Conservation (phyloP, 1,284 basidiomycete genomes). For the Phlebopus sp. region DNA sequence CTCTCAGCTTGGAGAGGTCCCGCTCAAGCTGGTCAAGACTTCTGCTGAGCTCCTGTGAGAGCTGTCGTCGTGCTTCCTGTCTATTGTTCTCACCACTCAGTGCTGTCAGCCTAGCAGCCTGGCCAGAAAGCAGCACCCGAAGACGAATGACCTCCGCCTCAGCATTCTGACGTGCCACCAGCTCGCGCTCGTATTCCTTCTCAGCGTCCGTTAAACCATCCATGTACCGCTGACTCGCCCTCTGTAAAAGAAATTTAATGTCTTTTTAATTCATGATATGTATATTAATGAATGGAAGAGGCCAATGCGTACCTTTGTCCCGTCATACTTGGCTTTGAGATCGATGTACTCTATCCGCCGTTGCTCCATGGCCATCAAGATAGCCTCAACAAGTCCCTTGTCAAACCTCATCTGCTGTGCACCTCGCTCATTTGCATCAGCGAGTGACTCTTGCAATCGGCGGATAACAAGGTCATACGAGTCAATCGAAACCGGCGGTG, state of each 20-base stretch:
- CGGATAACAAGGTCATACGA: conserved; percentile 46
- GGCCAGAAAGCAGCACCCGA: conserved; percentile 82
- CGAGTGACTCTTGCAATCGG: conserved; percentile 59
- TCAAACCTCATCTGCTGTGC: conserved; percentile 72
- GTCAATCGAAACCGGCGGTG: conserved; percentile 36
- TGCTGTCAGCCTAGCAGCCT: conserved; percentile 82
- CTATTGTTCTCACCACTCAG: conserved; percentile 76
- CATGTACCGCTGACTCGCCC: conserved; percentile 87
- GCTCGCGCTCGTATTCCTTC: conserved; percentile 90
- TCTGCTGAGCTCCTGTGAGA: conserved; percentile 76
- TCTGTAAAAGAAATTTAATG: conserved; percentile 40
- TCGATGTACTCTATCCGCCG: conserved; percentile 62
- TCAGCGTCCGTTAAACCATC: conserved; percentile 91
- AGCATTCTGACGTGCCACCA: conserved; percentile 82
- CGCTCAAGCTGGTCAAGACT: conserved; percentile 79
- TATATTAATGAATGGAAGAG: not conserved
- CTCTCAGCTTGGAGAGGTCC: conserved; percentile 83
- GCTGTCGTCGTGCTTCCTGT: conserved; percentile 75
- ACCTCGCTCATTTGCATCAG: conserved; percentile 61
- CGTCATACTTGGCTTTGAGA: conserved; percentile 78
- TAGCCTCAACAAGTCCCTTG: conserved; percentile 68
- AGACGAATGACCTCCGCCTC: conserved; percentile 89
- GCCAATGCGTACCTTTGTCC: conserved; percentile 65
- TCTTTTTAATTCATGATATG: not conserved
- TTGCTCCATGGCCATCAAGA: conserved; percentile 68